These are phyloP conservation scores for Ogataea ganodermae DNA, from an alignment of 805 yeast species.

Conservation along the genomic window DNA sequence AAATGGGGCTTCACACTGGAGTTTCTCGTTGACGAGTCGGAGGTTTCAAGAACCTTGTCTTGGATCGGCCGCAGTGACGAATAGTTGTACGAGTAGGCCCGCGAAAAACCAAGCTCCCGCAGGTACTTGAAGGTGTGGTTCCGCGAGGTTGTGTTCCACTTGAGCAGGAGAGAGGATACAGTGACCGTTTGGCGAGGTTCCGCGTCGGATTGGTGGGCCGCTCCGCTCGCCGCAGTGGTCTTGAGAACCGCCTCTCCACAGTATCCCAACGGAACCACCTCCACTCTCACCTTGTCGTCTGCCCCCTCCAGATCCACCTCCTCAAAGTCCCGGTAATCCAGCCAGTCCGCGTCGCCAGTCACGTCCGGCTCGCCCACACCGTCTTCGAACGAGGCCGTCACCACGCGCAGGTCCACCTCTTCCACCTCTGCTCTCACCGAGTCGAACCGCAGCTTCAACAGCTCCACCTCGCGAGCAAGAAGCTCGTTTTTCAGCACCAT, in stretches of 20 bases:
- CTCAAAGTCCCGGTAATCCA: constrained; percentile 59
- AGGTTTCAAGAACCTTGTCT: constrained; percentile 1
- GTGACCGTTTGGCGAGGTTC: neutral
- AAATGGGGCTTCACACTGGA: too few relatives aligned
- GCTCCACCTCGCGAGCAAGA: constrained; percentile 47
- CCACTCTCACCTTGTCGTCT: constrained; percentile 45
- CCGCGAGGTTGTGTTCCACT: constrained; percentile 75
- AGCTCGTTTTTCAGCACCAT: constrained; percentile 49
- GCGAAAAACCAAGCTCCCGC: constrained; percentile 47
- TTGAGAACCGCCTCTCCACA: too few relatives aligned
- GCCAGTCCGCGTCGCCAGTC: constrained; percentile 62
- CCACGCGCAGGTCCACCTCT: constrained; percentile 60
- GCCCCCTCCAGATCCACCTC: constrained; percentile 52
- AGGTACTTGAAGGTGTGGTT: constrained; percentile 63
- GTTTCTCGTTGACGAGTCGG: neutral
- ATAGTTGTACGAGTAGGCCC: constrained; percentile 39
- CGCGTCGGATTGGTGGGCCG: too few relatives aligned
- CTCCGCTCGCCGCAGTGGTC: too few relatives aligned
- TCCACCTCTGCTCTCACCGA: constrained; percentile 57
- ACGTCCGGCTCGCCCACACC: constrained; percentile 27
- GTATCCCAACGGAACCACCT: neutral
- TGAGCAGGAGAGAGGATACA: constrained; percentile 56
- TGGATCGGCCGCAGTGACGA: constrained; percentile 32
- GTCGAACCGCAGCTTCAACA: constrained; percentile 61
- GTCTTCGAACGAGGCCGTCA: constrained; percentile 46